phyloP scores from a whole-genome alignment of 306 rosid species.

The Glycine soja region DNA sequence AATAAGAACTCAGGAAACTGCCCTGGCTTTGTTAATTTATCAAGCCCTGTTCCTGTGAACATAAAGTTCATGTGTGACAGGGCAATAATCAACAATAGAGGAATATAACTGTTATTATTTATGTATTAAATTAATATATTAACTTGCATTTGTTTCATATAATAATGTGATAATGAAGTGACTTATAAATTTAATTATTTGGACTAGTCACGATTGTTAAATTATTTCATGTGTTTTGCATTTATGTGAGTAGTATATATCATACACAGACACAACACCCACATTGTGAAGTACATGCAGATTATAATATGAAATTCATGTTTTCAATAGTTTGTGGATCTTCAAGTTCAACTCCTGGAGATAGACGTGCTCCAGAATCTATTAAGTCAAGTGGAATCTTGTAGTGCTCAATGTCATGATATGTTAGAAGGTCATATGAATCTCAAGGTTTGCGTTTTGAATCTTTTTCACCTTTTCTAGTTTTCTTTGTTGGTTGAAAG shows the following conservation, averaged over 20 bases:
- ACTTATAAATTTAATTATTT: conserved; percentile 14
- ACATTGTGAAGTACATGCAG: conserved; percentile 13
- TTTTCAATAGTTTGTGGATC: conserved; percentile 66
- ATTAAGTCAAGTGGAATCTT: conserved; percentile 66
- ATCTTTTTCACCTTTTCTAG: conserved; percentile 7
- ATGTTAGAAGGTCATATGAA: conserved; percentile 68
- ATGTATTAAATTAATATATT: not conserved
- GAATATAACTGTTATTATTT: not conserved
- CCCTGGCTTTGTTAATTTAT: conserved; percentile 34
- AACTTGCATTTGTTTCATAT: not conserved
- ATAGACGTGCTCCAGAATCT: conserved; percentile 68
- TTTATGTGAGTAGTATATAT: conserved; percentile 15
- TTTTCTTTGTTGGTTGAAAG: conserved; percentile 35
- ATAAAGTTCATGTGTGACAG: conserved; percentile 24
- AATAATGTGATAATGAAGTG: not conserved
- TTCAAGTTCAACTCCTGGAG: conserved; percentile 74
- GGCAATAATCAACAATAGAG: not conserved
- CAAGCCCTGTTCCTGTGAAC: conserved; percentile 36
- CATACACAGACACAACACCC: conserved; percentile 14
- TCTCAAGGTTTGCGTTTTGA: conserved; percentile 67
- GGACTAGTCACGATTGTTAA: conserved; percentile 14
- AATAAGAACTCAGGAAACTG: conserved; percentile 43
- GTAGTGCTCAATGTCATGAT: conserved; percentile 65
- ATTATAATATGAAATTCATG: conserved; percentile 32
- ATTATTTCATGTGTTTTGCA: not conserved